These are phyloP conservation scores for Chlamydomonas sphaeroides DNA, from an alignment of 139 green algal species.

Conservation along the genomic window DNA sequence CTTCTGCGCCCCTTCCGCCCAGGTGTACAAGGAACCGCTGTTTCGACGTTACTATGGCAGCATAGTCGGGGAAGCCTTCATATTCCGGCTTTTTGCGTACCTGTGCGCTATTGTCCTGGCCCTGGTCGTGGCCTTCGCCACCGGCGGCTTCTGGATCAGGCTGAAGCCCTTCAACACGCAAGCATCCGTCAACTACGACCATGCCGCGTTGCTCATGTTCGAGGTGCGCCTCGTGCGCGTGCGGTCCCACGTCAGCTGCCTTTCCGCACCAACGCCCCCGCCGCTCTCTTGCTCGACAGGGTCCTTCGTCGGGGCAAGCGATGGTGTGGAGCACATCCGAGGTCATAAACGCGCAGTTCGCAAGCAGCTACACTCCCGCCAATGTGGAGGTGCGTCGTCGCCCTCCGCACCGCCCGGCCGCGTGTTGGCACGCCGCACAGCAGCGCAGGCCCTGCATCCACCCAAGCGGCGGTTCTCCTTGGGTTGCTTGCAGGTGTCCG, in stretches of 20 bases:
- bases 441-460: too few species aligned
- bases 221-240: slow-evolving; percentile 28
- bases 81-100: slow-evolving; percentile 37
- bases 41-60: slow-evolving; percentile 44
- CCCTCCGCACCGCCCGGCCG: too few species aligned
- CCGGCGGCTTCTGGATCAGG: slow-evolving; percentile 55
- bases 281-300: too few species aligned
- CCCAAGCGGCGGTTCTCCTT: too few species aligned
- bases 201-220: slow-evolving; percentile 47
- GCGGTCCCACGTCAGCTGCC: background rate
- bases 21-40: slow-evolving; percentile 56
- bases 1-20: background rate
- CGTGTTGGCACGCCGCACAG: too few species aligned
- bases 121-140: slow-evolving; percentile 48
- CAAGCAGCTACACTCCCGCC: slow-evolving; percentile 32
- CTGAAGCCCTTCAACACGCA: slow-evolving; percentile 41
- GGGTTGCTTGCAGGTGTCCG: slow-evolving; percentile 41
- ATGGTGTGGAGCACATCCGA: slow-evolving; percentile 55
- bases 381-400: slow-evolving; percentile 50
- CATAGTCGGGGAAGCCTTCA: slow-evolving; percentile 13
- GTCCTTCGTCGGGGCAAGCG: too few species aligned
- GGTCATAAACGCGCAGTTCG: slow-evolving; percentile 43
- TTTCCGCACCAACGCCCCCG: background rate
- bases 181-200: slow-evolving; percentile 46
- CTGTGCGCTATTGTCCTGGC: slow-evolving; percentile 37